Percentiles rank a stretch among this genome's conserved stretches.
Evolutionary conservation across 441 rosid genomes (phyloP).

Genomic region (Viola pubescens): DNA sequence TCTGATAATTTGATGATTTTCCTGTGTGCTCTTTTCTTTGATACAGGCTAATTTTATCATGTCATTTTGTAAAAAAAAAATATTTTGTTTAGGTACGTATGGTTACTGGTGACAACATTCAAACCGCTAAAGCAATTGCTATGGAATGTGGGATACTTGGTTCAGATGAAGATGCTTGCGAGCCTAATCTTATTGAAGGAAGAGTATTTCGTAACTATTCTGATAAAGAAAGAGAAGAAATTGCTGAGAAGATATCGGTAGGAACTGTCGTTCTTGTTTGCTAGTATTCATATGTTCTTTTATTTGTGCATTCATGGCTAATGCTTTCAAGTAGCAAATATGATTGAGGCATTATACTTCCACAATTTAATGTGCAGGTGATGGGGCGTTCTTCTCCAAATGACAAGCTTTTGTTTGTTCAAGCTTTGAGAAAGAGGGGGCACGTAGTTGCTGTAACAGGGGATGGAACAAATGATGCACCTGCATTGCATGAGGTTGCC

Average conservation of each 20-base stretch:
- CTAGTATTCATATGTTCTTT: neutral
- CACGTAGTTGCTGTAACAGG: conserved; percentile 96
- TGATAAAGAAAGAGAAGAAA: conserved; percentile 51
- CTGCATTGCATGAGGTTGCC: conserved; percentile 89
- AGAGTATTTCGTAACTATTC: conserved; percentile 53
- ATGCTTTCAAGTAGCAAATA: neutral
- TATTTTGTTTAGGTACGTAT: conserved; percentile 60
- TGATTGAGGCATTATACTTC: conserved; percentile 3
- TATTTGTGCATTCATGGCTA: neutral
- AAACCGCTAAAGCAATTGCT: conserved; percentile 95
- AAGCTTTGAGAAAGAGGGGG: conserved; percentile 70
- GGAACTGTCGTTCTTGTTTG: conserved; percentile 15
- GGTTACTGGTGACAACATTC: conserved; percentile 95
- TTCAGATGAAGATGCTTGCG: conserved; percentile 51
- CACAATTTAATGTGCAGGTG: conserved; percentile 44
- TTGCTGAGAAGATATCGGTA: conserved; percentile 72
- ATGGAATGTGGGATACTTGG: conserved; percentile 81
- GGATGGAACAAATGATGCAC: conserved; percentile 98
- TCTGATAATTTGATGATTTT: neutral
- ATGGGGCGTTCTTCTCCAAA: conserved; percentile 96
- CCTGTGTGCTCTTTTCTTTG: neutral
- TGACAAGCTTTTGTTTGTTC: conserved; percentile 92
- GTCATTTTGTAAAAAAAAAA: neutral
- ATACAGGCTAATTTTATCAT: neutral
- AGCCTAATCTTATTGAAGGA: conserved; percentile 79